Evolutionary conservation across 176 grass and related monocot species (phyloP), one percentile per base, ranked within the genome.

Genomic region (Secale cereale): DNA sequence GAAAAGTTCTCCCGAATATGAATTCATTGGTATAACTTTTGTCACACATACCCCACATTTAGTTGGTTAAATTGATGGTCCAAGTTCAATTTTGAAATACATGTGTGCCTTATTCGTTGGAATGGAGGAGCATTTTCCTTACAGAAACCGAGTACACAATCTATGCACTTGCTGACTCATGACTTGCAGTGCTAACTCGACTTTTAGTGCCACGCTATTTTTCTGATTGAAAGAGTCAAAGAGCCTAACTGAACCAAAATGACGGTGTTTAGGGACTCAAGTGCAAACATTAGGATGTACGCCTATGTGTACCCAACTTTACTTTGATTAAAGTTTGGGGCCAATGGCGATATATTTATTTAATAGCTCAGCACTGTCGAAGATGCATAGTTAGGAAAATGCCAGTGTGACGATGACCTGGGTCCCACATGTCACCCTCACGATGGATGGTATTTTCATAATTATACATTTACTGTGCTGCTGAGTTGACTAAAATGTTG

Each of bases 121-220:
- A 57, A 22, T 57, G 52, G 52, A 57, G 52, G 19, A 57, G 19
- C 19, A 57, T 57, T 57, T 57, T 57, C 52, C 52, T 57, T 57
- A 8, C 52, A 57, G 19, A 22, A 59, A 22, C 3, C 41, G 12
- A 31, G 8, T 68, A 23, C 19, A 43, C 10, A 30, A 61, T 76
- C 45, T 61, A 77, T 77, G 70, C 20, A 30, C 50, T 75, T 66
- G 23, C 17, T 19, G 60, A 36, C 77, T 85, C 70, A 54, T 19
- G 60, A 36, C 77, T 85, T 88, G 65, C 40, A 31, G 74, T 39
- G 30, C 23, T 20, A 83, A 65, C 45, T 65, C 25, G 11, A 80
- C 64, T 78, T 76, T 46, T 19, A 50, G 48, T 72, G 65, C 8
- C 39, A 83, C 27, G 9, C 63, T 16, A 71, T 46, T 25, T 61